phyloP scores from a whole-genome alignment of 2,329 filamentous ascomycete species.

The Xylaria sp. region DNA sequence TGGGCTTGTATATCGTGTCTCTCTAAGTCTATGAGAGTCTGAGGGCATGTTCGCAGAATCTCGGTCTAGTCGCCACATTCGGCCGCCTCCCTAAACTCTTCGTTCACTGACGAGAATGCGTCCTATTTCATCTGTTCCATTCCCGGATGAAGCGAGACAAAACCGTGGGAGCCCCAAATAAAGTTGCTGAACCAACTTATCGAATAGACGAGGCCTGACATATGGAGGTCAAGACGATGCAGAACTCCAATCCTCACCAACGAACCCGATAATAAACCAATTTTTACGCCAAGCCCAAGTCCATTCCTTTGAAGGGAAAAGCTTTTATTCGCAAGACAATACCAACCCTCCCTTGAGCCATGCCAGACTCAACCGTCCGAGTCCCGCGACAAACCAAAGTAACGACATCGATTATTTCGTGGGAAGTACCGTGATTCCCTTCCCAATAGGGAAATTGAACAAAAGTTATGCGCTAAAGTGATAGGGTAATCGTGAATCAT shows the following conservation, averaged over 20 bases:
- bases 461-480: conserved; percentile 36
- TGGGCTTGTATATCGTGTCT: conserved; percentile 34
- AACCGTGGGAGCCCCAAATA: conserved; percentile 15
- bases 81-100: not conserved
- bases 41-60: conserved; percentile 45
- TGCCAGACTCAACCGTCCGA: conserved; percentile 39
- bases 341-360: conserved; percentile 33
- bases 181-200: conserved; percentile 10
- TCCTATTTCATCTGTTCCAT: not conserved
- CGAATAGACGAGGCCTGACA: conserved; percentile 5
- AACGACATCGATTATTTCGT: conserved; percentile 32
- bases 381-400: conserved; percentile 29
- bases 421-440: conserved; percentile 45
- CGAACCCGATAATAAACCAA: conserved; percentile 12
- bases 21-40: conserved; percentile 47
- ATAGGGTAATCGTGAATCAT: conserved; percentile 46
- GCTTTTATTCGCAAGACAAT: conserved; percentile 40
- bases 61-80: conserved; percentile 42
- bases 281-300: conserved; percentile 21
- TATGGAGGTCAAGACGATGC: conserved; percentile 21
- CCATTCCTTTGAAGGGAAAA: conserved; percentile 22
- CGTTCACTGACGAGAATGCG: not conserved
- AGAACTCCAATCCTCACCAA: conserved; percentile 27
- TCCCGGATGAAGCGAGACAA: not conserved
- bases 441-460: conserved; percentile 37